Evolutionary conservation across 352 stramenopile genomes (phyloP).

Genomic region (Globisporangium viniferum): DNA sequence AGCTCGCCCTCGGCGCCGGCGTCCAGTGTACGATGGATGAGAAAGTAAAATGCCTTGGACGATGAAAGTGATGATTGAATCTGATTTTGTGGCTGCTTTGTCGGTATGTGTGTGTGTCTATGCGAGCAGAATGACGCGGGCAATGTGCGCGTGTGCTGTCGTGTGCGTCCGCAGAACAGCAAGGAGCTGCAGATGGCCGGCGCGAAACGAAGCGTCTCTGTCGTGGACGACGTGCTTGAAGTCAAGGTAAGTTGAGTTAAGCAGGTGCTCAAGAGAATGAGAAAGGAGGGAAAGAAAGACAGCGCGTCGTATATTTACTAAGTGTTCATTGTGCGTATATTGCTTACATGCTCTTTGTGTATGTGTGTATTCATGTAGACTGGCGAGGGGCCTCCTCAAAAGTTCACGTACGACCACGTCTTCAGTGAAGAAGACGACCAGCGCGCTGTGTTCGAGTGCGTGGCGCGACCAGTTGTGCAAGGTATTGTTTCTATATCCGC

Average conservation of each 20-base stretch:
- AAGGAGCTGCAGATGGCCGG: slow-evolving; percentile 69
- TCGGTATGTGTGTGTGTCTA: not conserved
- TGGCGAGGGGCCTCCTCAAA: slow-evolving; percentile 55
- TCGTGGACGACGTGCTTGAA: slow-evolving; percentile 54
- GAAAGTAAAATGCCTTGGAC: not conserved
- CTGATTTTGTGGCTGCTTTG: not conserved
- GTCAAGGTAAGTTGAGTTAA: slow-evolving; percentile 40
- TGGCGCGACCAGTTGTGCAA: slow-evolving; percentile 85
- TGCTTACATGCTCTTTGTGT: not conserved
- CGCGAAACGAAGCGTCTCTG: slow-evolving; percentile 52
- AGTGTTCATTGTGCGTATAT: not conserved
- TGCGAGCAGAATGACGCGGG: slow-evolving; percentile 20
- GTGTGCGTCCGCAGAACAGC: slow-evolving; percentile 76
- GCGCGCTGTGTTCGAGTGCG: slow-evolving; percentile 86
- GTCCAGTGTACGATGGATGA: not conserved
- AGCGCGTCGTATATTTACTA: not conserved
- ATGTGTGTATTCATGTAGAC: slow-evolving; percentile 17
- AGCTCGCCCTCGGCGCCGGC: not conserved
- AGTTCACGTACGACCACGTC: slow-evolving; percentile 89
- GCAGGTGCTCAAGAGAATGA: not conserved
- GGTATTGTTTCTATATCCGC: slow-evolving; percentile 30
- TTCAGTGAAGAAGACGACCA: slow-evolving; percentile 84
- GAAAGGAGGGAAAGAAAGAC: not conserved
- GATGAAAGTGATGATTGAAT: not conserved
- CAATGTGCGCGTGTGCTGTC: slow-evolving; percentile 83